phyloP scores from a whole-genome alignment of 352 stramenopile genomes.

The Pythium phragmiticola region DNA sequence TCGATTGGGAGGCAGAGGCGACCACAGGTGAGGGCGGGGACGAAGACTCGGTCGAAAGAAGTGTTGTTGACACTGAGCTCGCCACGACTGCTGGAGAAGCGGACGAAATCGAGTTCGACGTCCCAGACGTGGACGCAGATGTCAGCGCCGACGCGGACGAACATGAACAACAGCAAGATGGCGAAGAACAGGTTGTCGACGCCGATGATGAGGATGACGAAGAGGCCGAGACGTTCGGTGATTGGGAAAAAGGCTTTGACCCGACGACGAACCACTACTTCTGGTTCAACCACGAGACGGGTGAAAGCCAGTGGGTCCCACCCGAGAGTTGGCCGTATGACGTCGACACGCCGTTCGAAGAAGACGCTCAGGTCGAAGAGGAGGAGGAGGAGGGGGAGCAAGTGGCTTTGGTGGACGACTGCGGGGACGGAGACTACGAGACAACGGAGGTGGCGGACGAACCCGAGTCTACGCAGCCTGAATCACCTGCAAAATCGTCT shows the following conservation, averaged over 20 bases:
- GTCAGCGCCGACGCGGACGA: not conserved
- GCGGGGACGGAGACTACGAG: slow-evolving; percentile 16
- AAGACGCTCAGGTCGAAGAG: slow-evolving; percentile 29
- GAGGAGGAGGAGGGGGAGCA: slow-evolving; percentile 19
- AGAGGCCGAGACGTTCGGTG: slow-evolving; percentile 70
- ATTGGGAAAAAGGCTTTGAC: slow-evolving; percentile 88
- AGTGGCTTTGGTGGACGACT: slow-evolving; percentile 9
- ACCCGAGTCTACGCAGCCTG: not conserved
- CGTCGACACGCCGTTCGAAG: slow-evolving; percentile 63
- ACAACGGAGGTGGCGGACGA: slow-evolving; percentile 15
- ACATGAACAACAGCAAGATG: slow-evolving; percentile 11
- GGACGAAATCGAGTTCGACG: not conserved
- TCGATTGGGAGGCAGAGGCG: slow-evolving; percentile 8
- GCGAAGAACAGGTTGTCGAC: slow-evolving; percentile 20
- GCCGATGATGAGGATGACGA: slow-evolving; percentile 63
- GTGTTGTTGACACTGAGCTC: not conserved
- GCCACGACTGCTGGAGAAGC: not conserved
- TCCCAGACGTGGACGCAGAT: not conserved
- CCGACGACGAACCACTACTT: slow-evolving; percentile 83
- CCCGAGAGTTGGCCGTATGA: slow-evolving; percentile 76
- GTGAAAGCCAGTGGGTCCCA: slow-evolving; percentile 76
- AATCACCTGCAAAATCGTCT: slow-evolving; percentile 29
- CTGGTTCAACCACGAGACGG: slow-evolving; percentile 85
- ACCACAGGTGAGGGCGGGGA: not conserved
- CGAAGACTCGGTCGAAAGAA: not conserved